phyloP scores from a whole-genome alignment of 345 rosid genomes.

The Angophora floribunda region DNA sequence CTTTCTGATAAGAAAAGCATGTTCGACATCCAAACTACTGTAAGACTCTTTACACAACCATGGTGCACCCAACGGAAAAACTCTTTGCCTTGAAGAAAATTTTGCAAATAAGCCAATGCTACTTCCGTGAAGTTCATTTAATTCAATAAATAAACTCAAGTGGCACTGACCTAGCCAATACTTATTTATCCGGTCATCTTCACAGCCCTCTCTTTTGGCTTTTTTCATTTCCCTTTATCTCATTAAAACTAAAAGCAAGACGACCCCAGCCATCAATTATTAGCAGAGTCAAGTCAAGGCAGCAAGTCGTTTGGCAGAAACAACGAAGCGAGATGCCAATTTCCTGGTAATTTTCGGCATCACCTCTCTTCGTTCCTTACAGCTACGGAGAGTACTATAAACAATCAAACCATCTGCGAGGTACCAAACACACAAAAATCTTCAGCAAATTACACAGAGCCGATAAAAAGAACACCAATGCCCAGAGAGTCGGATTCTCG shows the following conservation, averaged over 20 bases:
- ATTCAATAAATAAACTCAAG: background rate
- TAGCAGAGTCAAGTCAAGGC: background rate
- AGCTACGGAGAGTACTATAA: background rate
- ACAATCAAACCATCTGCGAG: background rate
- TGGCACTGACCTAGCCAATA: background rate
- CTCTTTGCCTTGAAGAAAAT: background rate
- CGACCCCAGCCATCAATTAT: background rate
- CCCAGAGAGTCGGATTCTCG: background rate
- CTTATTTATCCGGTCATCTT: background rate
- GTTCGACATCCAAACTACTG: background rate
- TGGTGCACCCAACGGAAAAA: background rate
- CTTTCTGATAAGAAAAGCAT: background rate
- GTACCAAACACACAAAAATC: background rate
- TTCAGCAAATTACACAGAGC: background rate
- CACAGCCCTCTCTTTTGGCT: background rate
- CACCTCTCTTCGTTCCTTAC: background rate
- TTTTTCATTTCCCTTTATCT: too few relatives aligned
- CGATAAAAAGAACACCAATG: background rate
- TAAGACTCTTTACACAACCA: background rate
- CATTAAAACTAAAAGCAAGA: background rate
- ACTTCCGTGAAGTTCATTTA: background rate
- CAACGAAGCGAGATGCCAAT: background rate
- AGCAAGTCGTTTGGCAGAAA: background rate
- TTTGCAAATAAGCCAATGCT: background rate
- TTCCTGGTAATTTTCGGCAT: background rate